Evolutionary conservation across 2,329 filamentous ascomycete genomes (phyloP).

Genomic region (Uncinocarpus reesii): DNA sequence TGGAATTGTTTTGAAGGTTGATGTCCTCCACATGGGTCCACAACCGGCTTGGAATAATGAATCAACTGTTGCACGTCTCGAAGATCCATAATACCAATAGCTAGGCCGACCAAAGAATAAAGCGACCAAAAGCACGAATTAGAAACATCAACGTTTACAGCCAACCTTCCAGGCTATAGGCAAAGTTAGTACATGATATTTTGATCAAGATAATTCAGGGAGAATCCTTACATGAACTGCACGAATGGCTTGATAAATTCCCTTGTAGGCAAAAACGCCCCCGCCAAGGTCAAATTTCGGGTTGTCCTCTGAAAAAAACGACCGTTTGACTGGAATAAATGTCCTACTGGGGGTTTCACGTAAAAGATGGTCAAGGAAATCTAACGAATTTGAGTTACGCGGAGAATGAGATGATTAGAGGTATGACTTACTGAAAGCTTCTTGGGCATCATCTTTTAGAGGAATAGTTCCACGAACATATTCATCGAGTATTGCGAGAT

Average conservation of each 20-base stretch:
- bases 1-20: conserved; percentile 20
- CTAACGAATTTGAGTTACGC: conserved; percentile 25
- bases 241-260: conserved; percentile 76
- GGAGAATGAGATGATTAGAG: neutral
- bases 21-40: conserved; percentile 22
- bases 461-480: conserved; percentile 54
- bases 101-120: conserved; percentile 28
- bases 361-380: conserved; percentile 81
- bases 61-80: conserved; percentile 27
- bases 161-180: conserved; percentile 51
- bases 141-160: conserved; percentile 81
- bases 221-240: conserved; percentile 49
- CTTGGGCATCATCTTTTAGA: conserved; percentile 59
- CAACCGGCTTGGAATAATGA: conserved; percentile 19
- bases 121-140: conserved; percentile 78
- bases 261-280: conserved; percentile 70
- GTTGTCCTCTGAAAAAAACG: conserved; percentile 58
- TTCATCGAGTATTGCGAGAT: conserved; percentile 53
- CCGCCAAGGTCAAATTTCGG: conserved; percentile 48
- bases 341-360: conserved; percentile 63
- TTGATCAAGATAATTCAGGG: neutral
- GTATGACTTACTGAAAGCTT: conserved; percentile 57
- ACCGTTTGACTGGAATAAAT: conserved; percentile 65
- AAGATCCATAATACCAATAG: conserved; percentile 27
- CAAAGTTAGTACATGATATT: conserved; percentile 9